Percentiles rank a stretch among this genome's conserved stretches.
These are phyloP conservation scores for Haematococcus lacustris DNA, from an alignment of 139 green algal species.

Conservation along the genomic window DNA sequence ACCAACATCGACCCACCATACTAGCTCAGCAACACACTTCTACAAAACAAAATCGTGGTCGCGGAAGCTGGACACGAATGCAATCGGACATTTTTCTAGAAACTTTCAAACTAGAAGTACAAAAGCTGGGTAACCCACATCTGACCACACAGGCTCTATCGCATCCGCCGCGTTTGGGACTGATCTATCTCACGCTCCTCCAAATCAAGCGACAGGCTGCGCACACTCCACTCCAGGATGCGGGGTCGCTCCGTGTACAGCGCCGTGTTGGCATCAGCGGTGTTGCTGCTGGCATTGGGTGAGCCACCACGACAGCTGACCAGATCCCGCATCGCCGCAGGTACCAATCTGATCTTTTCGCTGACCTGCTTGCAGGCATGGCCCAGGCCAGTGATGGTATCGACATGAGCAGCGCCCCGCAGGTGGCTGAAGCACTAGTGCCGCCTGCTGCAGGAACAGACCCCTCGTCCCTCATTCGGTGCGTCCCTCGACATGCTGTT, in stretches of 20 bases:
- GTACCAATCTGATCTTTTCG: not conserved
- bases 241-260: not conserved
- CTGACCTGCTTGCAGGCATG: not conserved
- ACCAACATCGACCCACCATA: too few relatives aligned
- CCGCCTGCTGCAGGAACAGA: conserved; percentile 23
- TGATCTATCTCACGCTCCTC: too few relatives aligned
- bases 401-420: conserved; percentile 21
- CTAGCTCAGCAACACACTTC: too few relatives aligned
- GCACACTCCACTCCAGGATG: too few relatives aligned
- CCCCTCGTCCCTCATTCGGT: conserved; percentile 22
- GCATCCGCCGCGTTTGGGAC: too few relatives aligned
- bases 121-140: too few relatives aligned
- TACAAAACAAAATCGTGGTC: too few relatives aligned
- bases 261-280: not conserved
- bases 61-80: too few relatives aligned
- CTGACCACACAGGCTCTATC: too few relatives aligned
- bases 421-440: conserved; percentile 17
- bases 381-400: conserved; percentile 4
- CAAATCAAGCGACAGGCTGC: too few relatives aligned
- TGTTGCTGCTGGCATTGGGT: not conserved
- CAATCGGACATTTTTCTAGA: too few relatives aligned
- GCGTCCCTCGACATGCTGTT: not conserved
- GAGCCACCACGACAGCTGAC: not conserved
- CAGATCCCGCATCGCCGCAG: not conserved
- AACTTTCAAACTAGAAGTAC: too few relatives aligned